These are phyloP conservation scores for Helminthosporium solani DNA, from an alignment of 2,329 filamentous ascomycete genomes.

Conservation along the genomic window DNA sequence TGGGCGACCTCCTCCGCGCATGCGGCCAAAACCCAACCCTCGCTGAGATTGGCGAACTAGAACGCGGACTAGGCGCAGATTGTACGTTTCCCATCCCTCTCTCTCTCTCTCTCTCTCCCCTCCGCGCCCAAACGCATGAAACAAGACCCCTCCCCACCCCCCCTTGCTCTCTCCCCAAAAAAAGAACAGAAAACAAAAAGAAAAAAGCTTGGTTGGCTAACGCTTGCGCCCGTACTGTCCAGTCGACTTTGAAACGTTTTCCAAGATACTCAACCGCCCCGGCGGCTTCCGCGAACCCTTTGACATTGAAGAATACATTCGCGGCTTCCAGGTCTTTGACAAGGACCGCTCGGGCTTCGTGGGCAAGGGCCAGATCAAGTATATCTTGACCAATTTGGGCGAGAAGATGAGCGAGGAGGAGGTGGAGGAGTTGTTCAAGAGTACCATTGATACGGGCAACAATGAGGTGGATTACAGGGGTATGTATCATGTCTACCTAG, in stretches of 20 bases:
- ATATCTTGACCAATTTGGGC: constrained; percentile 94
- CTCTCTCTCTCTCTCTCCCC: not conserved
- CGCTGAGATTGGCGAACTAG: constrained; percentile 86
- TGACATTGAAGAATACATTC: constrained; percentile 97
- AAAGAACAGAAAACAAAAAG: too few species aligned
- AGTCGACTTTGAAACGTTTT: constrained; percentile 99
- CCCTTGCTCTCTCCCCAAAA: too few species aligned
- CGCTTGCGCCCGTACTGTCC: not conserved
- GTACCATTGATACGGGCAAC: constrained; percentile 86
- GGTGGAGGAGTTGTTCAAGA: constrained; percentile 96
- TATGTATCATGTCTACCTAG: constrained; percentile 46
- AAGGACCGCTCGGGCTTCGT: constrained; percentile 99
- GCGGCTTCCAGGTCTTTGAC: constrained; percentile 98
- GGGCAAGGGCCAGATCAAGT: constrained; percentile 94
- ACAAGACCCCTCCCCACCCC: too few species aligned
- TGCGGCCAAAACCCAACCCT: constrained; percentile 98
- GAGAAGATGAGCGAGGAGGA: constrained; percentile 99
- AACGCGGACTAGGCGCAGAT: constrained; percentile 84
- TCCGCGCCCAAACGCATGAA: too few species aligned
- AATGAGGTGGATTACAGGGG: constrained; percentile 98
- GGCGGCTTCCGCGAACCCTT: constrained; percentile 98
- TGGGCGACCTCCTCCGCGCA: constrained; percentile 91
- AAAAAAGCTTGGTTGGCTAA: too few species aligned
- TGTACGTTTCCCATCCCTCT: constrained; percentile 64
- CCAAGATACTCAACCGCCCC: constrained; percentile 93